Conservation (phyloP, 176 grass and related monocot species). For the Rhynchospora tenuis region DNA sequence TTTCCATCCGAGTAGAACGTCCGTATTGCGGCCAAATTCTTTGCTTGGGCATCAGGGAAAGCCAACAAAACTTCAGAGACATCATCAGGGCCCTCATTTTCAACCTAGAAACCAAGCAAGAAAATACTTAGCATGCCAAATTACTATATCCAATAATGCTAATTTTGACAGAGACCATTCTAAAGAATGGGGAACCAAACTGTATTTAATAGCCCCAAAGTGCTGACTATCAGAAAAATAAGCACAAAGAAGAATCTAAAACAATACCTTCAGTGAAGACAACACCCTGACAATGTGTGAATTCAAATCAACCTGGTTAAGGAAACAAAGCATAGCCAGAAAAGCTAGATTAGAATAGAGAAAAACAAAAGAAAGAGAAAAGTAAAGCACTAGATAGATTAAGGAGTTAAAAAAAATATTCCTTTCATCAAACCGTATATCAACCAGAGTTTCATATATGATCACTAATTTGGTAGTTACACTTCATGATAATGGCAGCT, state of each 20-base stretch:
- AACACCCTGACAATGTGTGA: constrained; percentile 86
- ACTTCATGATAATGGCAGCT: background rate
- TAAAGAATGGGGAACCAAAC: background rate
- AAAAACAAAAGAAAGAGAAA: background rate
- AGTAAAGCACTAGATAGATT: background rate
- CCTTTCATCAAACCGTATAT: background rate
- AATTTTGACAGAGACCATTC: background rate
- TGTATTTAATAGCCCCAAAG: background rate
- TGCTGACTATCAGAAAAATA: background rate
- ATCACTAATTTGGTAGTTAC: background rate
- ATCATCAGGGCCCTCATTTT: constrained; percentile 59
- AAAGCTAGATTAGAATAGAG: background rate
- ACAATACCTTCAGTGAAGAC: constrained; percentile 63
- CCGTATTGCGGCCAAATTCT: constrained; percentile 79
- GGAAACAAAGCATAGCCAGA: background rate
- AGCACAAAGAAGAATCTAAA: background rate
- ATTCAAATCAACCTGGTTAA: constrained; percentile 74
- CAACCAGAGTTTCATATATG: background rate
- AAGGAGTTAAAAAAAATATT: background rate
- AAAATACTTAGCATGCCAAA: constrained; percentile 6
- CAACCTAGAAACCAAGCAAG: constrained; percentile 45
- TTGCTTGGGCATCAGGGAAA: constrained; percentile 68
- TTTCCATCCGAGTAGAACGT: constrained; percentile 70
- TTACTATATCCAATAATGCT: background rate
- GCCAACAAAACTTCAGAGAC: constrained; percentile 79